A percentile compares a stretch with the other conserved stretches of the same genome.
These are phyloP conservation scores for Arthrobotrys pseudoclavata DNA, from an alignment of 2,329 filamentous ascomycete species.

Conservation along the genomic window DNA sequence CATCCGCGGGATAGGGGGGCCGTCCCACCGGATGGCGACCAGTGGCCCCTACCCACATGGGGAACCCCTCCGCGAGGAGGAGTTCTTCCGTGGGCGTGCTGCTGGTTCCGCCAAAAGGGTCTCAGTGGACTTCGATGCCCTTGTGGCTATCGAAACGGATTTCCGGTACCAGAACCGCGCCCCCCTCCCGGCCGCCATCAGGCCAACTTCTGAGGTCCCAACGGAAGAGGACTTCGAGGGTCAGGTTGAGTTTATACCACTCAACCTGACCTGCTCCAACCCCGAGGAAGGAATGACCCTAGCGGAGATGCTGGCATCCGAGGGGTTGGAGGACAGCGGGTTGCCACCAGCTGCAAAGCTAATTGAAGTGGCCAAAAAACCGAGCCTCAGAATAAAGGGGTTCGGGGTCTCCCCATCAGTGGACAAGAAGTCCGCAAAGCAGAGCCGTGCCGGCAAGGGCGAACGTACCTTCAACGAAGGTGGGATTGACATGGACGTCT, in stretches of 20 bases:
- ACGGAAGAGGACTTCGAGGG: not conserved
- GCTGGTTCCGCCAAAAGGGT: not conserved
- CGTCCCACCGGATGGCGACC: too few relatives aligned
- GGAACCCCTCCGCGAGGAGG: not conserved
- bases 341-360: conserved; percentile 1
- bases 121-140: not conserved
- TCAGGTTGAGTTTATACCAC: not conserved
- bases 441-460: not conserved
- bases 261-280: conserved; percentile 18
- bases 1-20: not conserved
- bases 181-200: not conserved
- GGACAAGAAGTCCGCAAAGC: not conserved
- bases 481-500: not conserved
- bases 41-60: not conserved
- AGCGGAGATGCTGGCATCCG: conserved; percentile 19
- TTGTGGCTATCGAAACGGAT: not conserved
- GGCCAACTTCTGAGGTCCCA: not conserved
- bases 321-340: not conserved
- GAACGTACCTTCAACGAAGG: not conserved
- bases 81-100: conserved; percentile 2
- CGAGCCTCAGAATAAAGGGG: not conserved
- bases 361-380: not conserved
- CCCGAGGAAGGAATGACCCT: conserved; percentile 11
- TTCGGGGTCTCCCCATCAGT: not conserved
- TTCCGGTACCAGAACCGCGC: not conserved